phyloP scores from a whole-genome alignment of 352 stramenopile genomes.

The Phytophthora pinifolia region DNA sequence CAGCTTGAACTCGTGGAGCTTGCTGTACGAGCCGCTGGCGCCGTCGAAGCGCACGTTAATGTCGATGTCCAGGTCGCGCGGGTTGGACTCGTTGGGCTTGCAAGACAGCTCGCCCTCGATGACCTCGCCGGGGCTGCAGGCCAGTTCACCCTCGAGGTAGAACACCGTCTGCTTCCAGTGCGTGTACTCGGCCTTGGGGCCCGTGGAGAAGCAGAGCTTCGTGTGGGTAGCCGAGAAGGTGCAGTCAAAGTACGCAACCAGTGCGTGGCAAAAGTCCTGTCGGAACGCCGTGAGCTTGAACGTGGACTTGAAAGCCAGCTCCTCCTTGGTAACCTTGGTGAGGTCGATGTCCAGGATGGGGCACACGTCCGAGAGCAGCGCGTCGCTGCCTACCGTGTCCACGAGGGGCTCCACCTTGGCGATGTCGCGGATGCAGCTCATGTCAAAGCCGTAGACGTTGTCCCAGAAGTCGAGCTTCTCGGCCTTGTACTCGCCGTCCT shows the following conservation, averaged over 20 bases:
- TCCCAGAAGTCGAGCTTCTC: conserved; percentile 98
- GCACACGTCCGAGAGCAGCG: conserved; percentile 89
- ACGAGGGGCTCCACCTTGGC: conserved; percentile 97
- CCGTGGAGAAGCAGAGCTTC: conserved; percentile 96
- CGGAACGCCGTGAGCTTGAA: conserved; percentile 92
- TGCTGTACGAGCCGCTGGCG: conserved; percentile 59
- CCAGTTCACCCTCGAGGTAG: conserved; percentile 91
- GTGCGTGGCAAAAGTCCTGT: conserved; percentile 95
- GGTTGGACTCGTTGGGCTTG: conserved; percentile 92
- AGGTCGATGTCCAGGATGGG: conserved; percentile 94
- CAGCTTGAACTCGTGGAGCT: conserved; percentile 80
- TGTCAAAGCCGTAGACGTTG: conserved; percentile 99
- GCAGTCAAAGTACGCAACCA: conserved; percentile 99
- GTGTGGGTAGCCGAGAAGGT: conserved; percentile 96
- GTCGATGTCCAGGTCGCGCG: conserved; percentile 93
- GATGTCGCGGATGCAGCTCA: conserved; percentile 98
- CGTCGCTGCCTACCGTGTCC: conserved; percentile 94
- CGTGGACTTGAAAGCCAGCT: conserved; percentile 91
- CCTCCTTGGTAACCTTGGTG: conserved; percentile 91
- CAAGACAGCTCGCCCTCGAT: conserved; percentile 90
- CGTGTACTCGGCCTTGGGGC: conserved; percentile 93
- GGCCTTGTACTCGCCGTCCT: conserved; percentile 95
- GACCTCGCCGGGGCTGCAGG: conserved; percentile 82
- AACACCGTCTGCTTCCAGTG: conserved; percentile 99
- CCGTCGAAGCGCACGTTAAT: conserved; percentile 82